Base-by-base conservation (phyloP, 73 alveolate species). In the Paramecium tetraurelia region DNA sequence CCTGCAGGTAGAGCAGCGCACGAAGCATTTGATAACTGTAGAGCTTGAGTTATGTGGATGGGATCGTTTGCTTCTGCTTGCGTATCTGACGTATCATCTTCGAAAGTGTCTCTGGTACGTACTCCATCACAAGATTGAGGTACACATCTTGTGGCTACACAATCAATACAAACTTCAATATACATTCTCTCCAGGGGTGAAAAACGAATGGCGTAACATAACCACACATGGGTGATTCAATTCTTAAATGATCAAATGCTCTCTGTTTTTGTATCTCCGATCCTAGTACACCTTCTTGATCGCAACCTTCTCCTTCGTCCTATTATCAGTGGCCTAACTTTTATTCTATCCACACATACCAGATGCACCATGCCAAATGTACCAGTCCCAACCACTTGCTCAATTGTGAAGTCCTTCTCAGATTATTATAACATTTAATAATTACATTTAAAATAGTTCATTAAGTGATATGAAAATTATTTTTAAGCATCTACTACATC, bases 41-140 rank as follows among this genome's bases (percentile, higher is more conserved):
- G 38, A 97, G 86, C 93, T 97, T 97, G 21, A 97, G 96, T n/a
- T 95, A 85, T 24, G 94, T 90, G 14, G 90, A 75, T 29, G 97
- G 97, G 35, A 97, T 93, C 69, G 86, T 93, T 68, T 95, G 92
- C 87, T 95, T 92, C 87, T 85, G 85, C 87, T 95, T 96, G 43
- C 85, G 94, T 84, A 93, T 88, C 58, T 95, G 92, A 76, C 95
- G 93, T 50, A 97, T 69, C 44, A 96, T 95, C 53, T 96, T 92
- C 29, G 95, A 93, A n/a, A 92, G 95, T 31, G 97, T 94, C 77
- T 94, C 98, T 27, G 99, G 99, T 50, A 97, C 95, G 92, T 96
- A 97, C 85, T 95, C 99, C 99, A 96, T 97, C 31, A 97, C 98
- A 7, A 93, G 96, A 89, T 97, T 97, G 69, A 97, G 87, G 92